A percentile compares a stretch with the other conserved stretches of the same genome.
These are phyloP conservation scores for Ustilago xerochloae DNA, from an alignment of 1,284 basidiomycete species.

Conservation along the genomic window DNA sequence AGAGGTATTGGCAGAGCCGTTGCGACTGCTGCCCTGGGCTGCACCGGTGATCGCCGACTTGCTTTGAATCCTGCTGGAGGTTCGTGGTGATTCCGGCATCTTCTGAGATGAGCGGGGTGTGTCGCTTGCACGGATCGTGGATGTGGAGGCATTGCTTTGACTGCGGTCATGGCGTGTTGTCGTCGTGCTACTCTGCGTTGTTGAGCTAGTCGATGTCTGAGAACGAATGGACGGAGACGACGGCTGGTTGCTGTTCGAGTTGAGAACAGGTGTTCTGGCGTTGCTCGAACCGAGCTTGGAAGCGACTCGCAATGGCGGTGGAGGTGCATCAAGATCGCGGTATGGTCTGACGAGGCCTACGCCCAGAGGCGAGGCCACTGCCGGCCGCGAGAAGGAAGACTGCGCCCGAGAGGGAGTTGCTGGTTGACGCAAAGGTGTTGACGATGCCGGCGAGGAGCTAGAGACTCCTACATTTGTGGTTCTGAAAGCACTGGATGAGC, in stretches of 20 bases:
- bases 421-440: constrained; percentile 12
- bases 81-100: constrained; percentile 10
- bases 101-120: constrained; percentile 23
- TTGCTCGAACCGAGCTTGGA: constrained; percentile 26
- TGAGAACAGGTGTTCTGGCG: background rate
- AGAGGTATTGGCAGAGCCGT: background rate
- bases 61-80: constrained; percentile 12
- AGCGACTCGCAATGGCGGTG: constrained; percentile 38
- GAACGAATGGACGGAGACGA: background rate
- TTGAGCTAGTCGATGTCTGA: background rate
- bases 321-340: constrained; percentile 35
- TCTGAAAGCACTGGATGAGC: background rate
- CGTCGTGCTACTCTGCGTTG: background rate
- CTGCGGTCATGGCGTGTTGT: constrained; percentile 10
- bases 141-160: constrained; percentile 18
- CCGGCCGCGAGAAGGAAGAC: constrained; percentile 16
- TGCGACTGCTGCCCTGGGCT: background rate
- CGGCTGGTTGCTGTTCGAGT: background rate
- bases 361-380: constrained; percentile 24
- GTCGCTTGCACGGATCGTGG: constrained; percentile 16
- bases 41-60: background rate
- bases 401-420: constrained; percentile 1
- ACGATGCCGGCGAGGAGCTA: background rate
- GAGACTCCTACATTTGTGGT: background rate
- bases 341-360: constrained; percentile 21